phyloP scores from a whole-genome alignment of 1,139 yeast species.

The Pichia sp. region DNA sequence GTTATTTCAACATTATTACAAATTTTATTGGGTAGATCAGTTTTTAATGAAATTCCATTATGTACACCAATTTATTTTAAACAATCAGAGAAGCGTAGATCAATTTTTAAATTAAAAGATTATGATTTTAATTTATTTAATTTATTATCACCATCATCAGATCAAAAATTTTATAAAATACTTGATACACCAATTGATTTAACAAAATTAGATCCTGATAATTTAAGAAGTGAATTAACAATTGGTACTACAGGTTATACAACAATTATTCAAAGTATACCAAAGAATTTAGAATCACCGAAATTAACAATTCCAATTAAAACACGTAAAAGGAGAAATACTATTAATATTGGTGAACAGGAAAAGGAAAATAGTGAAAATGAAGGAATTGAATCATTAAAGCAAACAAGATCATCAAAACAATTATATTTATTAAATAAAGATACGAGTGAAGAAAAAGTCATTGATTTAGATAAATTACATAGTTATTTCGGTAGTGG shows the following conservation, averaged over 20 bases:
- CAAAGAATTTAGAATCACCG: conserved; percentile 11
- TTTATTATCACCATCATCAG: conserved; percentile 22
- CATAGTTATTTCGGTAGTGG: conserved; percentile 26
- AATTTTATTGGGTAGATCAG: conserved; percentile 25
- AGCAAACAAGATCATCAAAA: conserved; percentile 26
- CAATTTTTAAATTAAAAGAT: conserved; percentile 27
- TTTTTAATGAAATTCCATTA: conserved; percentile 31
- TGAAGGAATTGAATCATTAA: conserved; percentile 15
- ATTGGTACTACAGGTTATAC: conserved; percentile 18
- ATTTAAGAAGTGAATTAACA: conserved; percentile 21
- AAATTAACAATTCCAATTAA: neutral
- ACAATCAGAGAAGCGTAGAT: conserved; percentile 21
- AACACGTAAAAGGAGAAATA: conserved; percentile 26
- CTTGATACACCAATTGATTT: conserved; percentile 25
- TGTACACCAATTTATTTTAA: conserved; percentile 29
- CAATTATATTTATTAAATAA: conserved; percentile 24
- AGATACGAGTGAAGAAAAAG: conserved; percentile 19
- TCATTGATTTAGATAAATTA: conserved; percentile 25
- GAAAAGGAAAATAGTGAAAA: conserved; percentile 8
- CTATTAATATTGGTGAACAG: conserved; percentile 21
- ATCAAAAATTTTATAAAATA: conserved; percentile 23
- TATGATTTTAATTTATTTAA: conserved; percentile 27
- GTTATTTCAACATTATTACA: conserved; percentile 30
- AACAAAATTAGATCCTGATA: conserved; percentile 24
- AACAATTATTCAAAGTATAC: conserved; percentile 20